Evolutionary conservation across 2,329 filamentous ascomycete species (phyloP).

Genomic region (Cladosporium sp.): DNA sequence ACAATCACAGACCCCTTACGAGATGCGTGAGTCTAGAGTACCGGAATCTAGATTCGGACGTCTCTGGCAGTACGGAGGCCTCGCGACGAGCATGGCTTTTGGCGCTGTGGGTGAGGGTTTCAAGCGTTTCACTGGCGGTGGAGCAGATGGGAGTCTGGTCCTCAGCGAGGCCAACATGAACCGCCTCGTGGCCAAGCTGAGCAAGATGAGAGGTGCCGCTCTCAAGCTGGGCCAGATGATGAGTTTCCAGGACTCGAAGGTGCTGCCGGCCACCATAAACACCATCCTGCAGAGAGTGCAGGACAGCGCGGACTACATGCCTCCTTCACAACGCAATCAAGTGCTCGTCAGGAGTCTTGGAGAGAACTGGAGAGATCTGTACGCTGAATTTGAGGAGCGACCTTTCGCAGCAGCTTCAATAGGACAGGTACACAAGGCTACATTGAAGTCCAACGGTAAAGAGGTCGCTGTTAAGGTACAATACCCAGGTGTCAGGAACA

Average conservation of each 20-base stretch:
- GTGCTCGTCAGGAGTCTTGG: conserved; percentile 79
- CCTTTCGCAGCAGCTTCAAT: conserved; percentile 96
- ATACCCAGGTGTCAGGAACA: conserved; percentile 92
- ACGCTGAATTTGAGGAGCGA: conserved; percentile 78
- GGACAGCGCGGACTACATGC: conserved; percentile 98
- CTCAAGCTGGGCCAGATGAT: conserved; percentile 97
- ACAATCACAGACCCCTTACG: conserved; percentile 44
- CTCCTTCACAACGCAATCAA: conserved; percentile 81
- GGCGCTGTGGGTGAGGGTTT: conserved; percentile 84
- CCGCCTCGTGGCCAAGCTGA: conserved; percentile 84
- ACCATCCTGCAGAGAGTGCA: conserved; percentile 91
- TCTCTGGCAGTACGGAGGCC: conserved; percentile 89
- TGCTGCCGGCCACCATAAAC: conserved; percentile 83
- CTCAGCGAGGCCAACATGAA: conserved; percentile 90
- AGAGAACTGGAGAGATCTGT: conserved; percentile 77
- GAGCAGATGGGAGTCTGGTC: conserved; percentile 69
- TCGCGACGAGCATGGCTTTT: conserved; percentile 93
- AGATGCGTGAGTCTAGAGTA: conserved; percentile 83
- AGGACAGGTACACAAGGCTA: conserved; percentile 88
- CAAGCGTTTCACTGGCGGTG: conserved; percentile 70
- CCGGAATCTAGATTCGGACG: conserved; percentile 82
- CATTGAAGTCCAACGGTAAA: conserved; percentile 68
- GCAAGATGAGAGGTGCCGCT: conserved; percentile 94
- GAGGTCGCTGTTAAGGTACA: conserved; percentile 94
- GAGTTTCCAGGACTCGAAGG: conserved; percentile 95